Evolutionary conservation across 495 filamentous ascomycete species (phyloP).

Genomic region (Talaromyces stipitatus): DNA sequence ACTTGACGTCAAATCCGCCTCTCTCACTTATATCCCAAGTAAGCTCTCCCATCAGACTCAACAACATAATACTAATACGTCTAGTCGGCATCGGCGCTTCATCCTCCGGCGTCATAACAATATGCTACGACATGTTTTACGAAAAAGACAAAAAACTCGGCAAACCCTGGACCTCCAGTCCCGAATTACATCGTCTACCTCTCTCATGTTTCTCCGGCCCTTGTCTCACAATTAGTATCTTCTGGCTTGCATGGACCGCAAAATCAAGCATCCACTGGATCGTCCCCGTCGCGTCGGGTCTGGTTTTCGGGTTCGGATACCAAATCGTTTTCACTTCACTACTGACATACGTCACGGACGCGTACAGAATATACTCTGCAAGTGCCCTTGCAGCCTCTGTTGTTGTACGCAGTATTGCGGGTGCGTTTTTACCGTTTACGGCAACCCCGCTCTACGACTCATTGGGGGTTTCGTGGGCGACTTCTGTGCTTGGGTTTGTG

Average conservation of each 20-base stretch:
- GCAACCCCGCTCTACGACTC: conserved; percentile 30
- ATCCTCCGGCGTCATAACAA: conserved; percentile 29
- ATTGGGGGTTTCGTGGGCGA: conserved; percentile 38
- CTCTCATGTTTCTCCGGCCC: conserved; percentile 60
- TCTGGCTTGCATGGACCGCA: conserved; percentile 70
- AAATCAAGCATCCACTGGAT: conserved; percentile 48
- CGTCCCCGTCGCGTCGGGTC: conserved; percentile 55
- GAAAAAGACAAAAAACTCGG: conserved; percentile 28
- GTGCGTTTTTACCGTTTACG: conserved; percentile 45
- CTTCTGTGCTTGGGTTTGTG: conserved; percentile 36
- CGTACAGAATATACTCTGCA: conserved; percentile 65
- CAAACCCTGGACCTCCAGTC: conserved; percentile 32
- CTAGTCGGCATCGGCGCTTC: conserved; percentile 14
- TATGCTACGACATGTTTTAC: conserved; percentile 49
- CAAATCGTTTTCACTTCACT: conserved; percentile 58
- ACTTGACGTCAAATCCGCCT: conserved; percentile 29
- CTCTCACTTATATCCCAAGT: conserved; percentile 37
- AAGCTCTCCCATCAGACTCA: neutral
- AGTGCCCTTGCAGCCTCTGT: conserved; percentile 60
- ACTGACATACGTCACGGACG: conserved; percentile 71
- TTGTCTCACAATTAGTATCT: conserved; percentile 51
- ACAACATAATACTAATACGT: neutral
- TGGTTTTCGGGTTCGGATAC: conserved; percentile 65
- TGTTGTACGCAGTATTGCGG: conserved; percentile 52
- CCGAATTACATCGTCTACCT: conserved; percentile 60